Evolutionary conservation across 331 rosid genomes (phyloP).

Genomic region (Malus hybrid): DNA sequence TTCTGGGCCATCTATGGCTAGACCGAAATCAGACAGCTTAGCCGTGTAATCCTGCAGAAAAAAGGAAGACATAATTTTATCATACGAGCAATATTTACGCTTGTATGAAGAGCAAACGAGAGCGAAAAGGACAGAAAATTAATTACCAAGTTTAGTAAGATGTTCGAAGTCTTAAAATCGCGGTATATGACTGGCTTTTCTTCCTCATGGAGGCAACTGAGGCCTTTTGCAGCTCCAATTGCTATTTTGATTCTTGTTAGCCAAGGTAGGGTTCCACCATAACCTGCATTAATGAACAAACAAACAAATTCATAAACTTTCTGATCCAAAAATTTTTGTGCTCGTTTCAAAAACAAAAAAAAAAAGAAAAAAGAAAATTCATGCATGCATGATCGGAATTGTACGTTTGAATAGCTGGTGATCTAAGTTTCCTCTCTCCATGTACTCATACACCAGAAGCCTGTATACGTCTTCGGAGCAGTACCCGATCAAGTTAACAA

Average conservation of each 20-base stretch:
- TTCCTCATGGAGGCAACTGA: slow-evolving; percentile 79
- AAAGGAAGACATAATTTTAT: neutral
- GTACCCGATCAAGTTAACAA: slow-evolving; percentile 82
- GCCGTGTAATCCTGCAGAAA: slow-evolving; percentile 56
- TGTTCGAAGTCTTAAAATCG: slow-evolving; percentile 85
- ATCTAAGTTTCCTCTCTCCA: slow-evolving; percentile 78
- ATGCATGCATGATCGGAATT: neutral
- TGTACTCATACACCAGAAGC: slow-evolving; percentile 88
- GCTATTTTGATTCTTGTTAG: slow-evolving; percentile 79
- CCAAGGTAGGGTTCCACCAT: slow-evolving; percentile 83
- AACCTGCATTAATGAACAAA: slow-evolving; percentile 47
- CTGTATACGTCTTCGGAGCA: slow-evolving; percentile 88
- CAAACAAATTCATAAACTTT: neutral
- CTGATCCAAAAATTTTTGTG: neutral
- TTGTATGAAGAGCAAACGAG: neutral
- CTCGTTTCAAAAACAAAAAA: neutral
- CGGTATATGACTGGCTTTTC: slow-evolving; percentile 75
- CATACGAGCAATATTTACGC: neutral
- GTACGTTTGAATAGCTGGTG: slow-evolving; percentile 56
- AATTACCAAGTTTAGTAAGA: slow-evolving; percentile 60
- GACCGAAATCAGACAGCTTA: slow-evolving; percentile 86
- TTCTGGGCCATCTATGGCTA: slow-evolving; percentile 77
- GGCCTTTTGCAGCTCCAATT: slow-evolving; percentile 85
- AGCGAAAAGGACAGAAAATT: no score
- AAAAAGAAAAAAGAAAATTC: neutral